These are phyloP conservation scores for Gliomastix tumulicola DNA, from an alignment of 2,329 filamentous ascomycete species.

Conservation along the genomic window DNA sequence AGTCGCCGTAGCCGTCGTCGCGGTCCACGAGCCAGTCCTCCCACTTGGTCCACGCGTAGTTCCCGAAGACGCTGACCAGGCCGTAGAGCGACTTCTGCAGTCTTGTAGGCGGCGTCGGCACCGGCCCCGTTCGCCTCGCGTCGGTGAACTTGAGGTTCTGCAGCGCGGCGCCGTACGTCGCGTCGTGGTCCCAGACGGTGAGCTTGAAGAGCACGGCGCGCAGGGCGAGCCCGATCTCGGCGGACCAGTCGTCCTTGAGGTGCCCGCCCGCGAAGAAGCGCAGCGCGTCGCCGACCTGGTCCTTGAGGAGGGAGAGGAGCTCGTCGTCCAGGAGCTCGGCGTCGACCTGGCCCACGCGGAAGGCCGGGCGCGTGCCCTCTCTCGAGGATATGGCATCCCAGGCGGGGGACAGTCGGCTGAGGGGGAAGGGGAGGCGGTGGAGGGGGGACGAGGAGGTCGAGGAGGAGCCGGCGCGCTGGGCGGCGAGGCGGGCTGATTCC, in stretches of 20 bases:
- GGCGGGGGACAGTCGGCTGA: constrained; percentile 49
- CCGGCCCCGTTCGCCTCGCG: constrained; percentile 58
- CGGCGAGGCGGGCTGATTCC: constrained; percentile 47
- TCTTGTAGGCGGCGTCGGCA: constrained; percentile 63
- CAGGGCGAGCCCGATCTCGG: constrained; percentile 75
- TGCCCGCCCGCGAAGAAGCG: constrained; percentile 75
- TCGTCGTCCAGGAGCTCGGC: constrained; percentile 93
- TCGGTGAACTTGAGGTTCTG: constrained; percentile 91
- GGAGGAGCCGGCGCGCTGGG: constrained; percentile 40
- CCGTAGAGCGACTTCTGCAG: constrained; percentile 84
- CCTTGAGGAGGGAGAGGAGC: constrained; percentile 75
- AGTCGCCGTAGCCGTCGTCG: constrained; percentile 67
- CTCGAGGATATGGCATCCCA: constrained; percentile 70
- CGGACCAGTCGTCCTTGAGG: constrained; percentile 77
- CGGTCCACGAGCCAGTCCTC: constrained; percentile 75
- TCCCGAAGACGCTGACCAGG: constrained; percentile 75
- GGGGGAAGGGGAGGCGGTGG: constrained; percentile 52
- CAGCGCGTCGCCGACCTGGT: constrained; percentile 79
- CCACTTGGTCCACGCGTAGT: constrained; percentile 89
- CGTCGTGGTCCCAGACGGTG: constrained; percentile 92
- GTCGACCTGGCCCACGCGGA: constrained; percentile 92
- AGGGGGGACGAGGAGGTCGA: constrained; percentile 48
- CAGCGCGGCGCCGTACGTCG: constrained; percentile 86
- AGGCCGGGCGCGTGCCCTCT: constrained; percentile 75
- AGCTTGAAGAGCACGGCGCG: constrained; percentile 85